Conservation (phyloP, 1,284 basidiomycete species). For the Inonotus hispidus region DNA sequence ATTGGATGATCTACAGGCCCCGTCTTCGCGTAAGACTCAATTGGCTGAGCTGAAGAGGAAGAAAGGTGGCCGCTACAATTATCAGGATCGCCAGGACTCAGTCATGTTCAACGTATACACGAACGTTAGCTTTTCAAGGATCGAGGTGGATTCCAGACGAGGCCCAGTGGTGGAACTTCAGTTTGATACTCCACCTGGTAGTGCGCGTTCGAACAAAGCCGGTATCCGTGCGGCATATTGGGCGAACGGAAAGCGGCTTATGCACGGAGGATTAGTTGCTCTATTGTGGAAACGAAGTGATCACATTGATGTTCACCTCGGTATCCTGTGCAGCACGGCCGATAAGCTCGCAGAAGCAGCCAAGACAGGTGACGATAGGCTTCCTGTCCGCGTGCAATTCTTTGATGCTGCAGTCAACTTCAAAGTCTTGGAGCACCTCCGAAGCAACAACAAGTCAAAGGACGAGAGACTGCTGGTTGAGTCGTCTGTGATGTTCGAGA, state of each 20-base stretch:
- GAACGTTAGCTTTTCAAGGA: constrained; percentile 35
- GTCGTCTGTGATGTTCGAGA: constrained; percentile 53
- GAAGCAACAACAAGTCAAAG: constrained; percentile 16
- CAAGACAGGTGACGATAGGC: constrained; percentile 24
- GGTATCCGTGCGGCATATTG: constrained; percentile 42
- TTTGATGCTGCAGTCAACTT: constrained; percentile 46
- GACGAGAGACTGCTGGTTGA: constrained; percentile 43
- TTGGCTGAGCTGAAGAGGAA: constrained; percentile 34
- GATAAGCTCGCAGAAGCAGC: constrained; percentile 39
- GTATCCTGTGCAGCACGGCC: constrained; percentile 37
- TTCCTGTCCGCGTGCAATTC: constrained; percentile 43
- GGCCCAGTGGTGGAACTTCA: constrained; percentile 42
- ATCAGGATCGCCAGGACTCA: constrained; percentile 34
- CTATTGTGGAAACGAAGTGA: constrained; percentile 38
- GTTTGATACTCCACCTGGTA: constrained; percentile 48
- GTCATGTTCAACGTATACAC: constrained; percentile 57
- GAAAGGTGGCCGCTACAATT: constrained; percentile 43
- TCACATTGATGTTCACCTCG: constrained; percentile 39
- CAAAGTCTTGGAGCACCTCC: constrained; percentile 37
- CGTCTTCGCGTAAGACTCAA: constrained; percentile 21
- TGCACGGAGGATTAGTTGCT: constrained; percentile 52
- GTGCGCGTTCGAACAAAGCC: constrained; percentile 36
- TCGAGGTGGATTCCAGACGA: constrained; percentile 38
- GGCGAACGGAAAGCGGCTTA: constrained; percentile 48
- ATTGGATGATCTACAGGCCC: constrained; percentile 28